Conservation (phyloP, 106 monocot genomes). For the Hemerocallis citrina region DNA sequence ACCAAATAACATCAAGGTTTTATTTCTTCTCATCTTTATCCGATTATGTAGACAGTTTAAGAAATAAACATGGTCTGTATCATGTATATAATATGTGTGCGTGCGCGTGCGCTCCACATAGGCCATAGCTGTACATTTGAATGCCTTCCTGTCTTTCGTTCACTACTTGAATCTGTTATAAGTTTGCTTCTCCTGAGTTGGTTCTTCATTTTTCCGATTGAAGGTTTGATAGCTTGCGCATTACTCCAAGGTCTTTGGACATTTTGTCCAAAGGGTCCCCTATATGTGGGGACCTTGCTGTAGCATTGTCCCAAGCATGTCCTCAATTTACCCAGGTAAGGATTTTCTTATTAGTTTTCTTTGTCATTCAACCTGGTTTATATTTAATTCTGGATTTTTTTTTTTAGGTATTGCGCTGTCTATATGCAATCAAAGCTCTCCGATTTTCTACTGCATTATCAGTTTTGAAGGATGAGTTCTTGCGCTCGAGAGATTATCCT, state of each 20-base stretch:
- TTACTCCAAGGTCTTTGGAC: conserved; percentile 92
- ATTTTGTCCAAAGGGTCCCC: conserved; percentile 91
- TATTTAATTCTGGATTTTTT: conserved; percentile 1
- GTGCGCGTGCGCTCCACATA: background rate
- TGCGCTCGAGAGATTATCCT: conserved; percentile 96
- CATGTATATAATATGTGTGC: background rate
- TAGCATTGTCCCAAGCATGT: conserved; percentile 94
- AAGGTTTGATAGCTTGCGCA: conserved; percentile 97
- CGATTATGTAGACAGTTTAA: background rate
- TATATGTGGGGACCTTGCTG: conserved; percentile 95
- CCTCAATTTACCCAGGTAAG: conserved; percentile 97
- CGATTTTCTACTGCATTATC: conserved; percentile 93
- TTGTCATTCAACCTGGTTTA: background rate
- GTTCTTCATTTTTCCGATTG: conserved; percentile 9
- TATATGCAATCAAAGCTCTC: conserved; percentile 95
- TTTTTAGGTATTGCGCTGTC: conserved; percentile 69
- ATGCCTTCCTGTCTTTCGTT: background rate
- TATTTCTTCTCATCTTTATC: background rate
- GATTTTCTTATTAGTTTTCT: background rate
- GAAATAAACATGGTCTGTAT: background rate
- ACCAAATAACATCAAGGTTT: conserved; percentile 98
- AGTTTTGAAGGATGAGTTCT: conserved; percentile 90
- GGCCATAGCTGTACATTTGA: background rate
- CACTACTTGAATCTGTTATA: background rate
- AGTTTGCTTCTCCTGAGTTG: background rate